Base-by-base conservation (phyloP, 2,329 filamentous ascomycete species). In the Neonectria faginata region DNA sequence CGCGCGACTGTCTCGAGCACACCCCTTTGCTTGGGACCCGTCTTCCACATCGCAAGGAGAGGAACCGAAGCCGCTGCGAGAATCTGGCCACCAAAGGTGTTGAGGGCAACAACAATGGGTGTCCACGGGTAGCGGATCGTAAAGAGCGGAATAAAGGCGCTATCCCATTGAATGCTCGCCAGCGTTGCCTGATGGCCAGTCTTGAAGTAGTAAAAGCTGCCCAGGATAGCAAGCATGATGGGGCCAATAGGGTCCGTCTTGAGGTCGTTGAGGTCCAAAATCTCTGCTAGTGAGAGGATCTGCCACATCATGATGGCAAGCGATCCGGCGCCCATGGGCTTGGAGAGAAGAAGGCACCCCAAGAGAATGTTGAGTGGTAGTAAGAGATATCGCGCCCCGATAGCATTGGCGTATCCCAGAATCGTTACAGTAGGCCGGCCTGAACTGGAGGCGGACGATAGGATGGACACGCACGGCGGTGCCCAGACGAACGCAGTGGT, bases 181-280 rank as follows among this genome's bases (percentile, higher is more conserved):
- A 97, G 86, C 0, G 90, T 91, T 12, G 95, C 95, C 80, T 98
- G 95, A 79, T 99, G 96, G 66, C 96, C 96, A 0, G 96, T 99
- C 77, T 97, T 97, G 88, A 99, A 99, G 83, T 90, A 99, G 82
- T 97, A 91, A 79, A 95, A 97, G 74, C 92, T 93, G 64, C 94
- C 96, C 1, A 99, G 88, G n/a, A 98, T 81, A 11, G 90, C 95
- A 27, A 98, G 87, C 67, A 97, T 85, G 42, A 96, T 83, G 20
- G 96, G 94, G 0, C 94, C 95, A 72, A 98, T 91, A 7, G 93
- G 85, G 48, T 89, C 89, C 53, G 87, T 83, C 16, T 90, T 88
- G 42, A 91, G 77, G 65, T 80, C 77, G 74, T 88, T 86, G 70
- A 88, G 81, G 75, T 91, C 87, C 51, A 90, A 76, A 67, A 91